A percentile compares a stretch with the other conserved stretches of the same genome.
Conservation (phyloP, 331 rosid species). For the Quercus tomentella region DNA sequence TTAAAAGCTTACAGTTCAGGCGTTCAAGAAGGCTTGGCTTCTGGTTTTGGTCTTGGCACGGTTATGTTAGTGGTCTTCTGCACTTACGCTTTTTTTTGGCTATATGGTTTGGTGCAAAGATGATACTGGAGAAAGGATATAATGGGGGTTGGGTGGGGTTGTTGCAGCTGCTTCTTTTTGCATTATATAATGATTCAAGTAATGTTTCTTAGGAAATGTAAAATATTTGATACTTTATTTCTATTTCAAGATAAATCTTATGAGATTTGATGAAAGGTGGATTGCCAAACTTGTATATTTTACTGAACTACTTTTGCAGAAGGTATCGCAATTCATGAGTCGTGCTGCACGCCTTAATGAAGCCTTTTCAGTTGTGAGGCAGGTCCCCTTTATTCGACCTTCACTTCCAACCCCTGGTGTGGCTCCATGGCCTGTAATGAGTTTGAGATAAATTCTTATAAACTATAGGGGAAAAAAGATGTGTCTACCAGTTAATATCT, state of each 20-base stretch:
- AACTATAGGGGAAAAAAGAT: slow-evolving; percentile 25
- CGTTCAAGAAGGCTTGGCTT: slow-evolving; percentile 16
- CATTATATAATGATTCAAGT: not conserved
- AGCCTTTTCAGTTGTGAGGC: slow-evolving; percentile 89
- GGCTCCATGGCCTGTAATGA: slow-evolving; percentile 85
- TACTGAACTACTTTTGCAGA: slow-evolving; percentile 47
- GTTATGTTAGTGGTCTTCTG: slow-evolving; percentile 11
- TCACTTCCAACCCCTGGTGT: slow-evolving; percentile 71
- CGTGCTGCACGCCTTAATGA: slow-evolving; percentile 93
- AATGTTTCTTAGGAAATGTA: too few relatives aligned
- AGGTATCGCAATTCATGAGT: slow-evolving; percentile 78
- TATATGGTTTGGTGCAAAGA: slow-evolving; percentile 31
- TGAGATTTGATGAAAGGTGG: not conserved
- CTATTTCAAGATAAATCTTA: not conserved
- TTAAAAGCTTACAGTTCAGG: too few relatives aligned
- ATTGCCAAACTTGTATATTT: slow-evolving; percentile 7
- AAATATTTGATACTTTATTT: too few relatives aligned
- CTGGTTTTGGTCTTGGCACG: slow-evolving; percentile 23
- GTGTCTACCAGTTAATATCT: not conserved
- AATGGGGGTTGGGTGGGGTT: not conserved
- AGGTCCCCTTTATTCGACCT: slow-evolving; percentile 75
- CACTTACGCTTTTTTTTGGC: slow-evolving; percentile 21
- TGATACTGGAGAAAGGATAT: slow-evolving; percentile 28
- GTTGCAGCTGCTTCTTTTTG: not conserved
- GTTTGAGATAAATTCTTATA: slow-evolving; percentile 56